A percentile compares a stretch with the other conserved stretches of the same genome.
phyloP scores from a whole-genome alignment of 1,284 basidiomycete genomes.

The Grifola frondosa region DNA sequence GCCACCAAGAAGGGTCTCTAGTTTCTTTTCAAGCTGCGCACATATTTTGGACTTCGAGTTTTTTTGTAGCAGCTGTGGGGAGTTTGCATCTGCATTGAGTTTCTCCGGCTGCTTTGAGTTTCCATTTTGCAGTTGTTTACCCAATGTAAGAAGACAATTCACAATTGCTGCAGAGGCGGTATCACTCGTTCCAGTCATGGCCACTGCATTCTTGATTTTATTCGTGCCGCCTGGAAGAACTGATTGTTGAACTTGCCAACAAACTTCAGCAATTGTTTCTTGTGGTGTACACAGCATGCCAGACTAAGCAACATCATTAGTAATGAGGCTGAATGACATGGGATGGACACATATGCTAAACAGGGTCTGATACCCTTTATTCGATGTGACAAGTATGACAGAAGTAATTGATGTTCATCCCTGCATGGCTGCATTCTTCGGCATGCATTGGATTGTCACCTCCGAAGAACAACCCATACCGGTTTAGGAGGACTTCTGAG shows the following conservation, averaged over 20 bases:
- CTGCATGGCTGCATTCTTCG: conserved; percentile 42
- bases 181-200: conserved; percentile 8
- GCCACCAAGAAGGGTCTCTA: conserved; percentile 9
- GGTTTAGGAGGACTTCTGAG: conserved; percentile 37
- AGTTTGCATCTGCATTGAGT: no score
- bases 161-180: no score
- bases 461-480: conserved; percentile 33
- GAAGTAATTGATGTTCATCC: conserved; percentile 37
- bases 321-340: neutral
- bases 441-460: conserved; percentile 50
- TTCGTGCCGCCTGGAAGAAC: conserved; percentile 2
- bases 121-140: no score
- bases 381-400: conserved; percentile 37
- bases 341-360: neutral
- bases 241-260: neutral
- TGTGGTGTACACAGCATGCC: conserved; percentile 8
- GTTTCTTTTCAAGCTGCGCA: conserved; percentile 11
- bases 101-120: no score
- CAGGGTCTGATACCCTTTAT: conserved; percentile 5
- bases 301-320: conserved; percentile 8
- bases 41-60: conserved; percentile 2
- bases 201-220: conserved; percentile 11
- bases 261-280: conserved; percentile 16
- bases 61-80: conserved; percentile 1
- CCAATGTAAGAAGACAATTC: no score